These are phyloP conservation scores for Candida odintsovae DNA, from an alignment of 805 yeast species.

Conservation along the genomic window DNA sequence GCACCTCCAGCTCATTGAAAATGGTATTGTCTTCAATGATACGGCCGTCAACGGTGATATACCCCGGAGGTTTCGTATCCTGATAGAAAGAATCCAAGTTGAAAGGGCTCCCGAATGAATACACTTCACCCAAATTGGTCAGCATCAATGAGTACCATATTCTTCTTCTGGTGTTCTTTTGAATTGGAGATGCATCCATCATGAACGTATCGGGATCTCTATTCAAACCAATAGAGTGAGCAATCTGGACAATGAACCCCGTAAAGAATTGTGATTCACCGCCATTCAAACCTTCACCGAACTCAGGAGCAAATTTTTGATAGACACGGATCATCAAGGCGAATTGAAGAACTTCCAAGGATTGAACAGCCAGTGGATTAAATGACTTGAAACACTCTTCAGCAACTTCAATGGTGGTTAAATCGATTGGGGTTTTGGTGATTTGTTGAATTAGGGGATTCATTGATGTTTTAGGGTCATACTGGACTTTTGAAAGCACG, in stretches of 20 bases:
- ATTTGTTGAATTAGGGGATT: background rate
- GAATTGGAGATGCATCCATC: background rate
- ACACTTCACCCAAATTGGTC: conserved; percentile 6
- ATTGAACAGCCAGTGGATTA: conserved; percentile 5
- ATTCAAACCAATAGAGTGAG: conserved; percentile 45
- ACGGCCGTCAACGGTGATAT: background rate
- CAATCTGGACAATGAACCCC: conserved; percentile 47
- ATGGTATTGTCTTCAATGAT: background rate
- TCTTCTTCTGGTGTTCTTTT: conserved; percentile 5
- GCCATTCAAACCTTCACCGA: conserved; percentile 48
- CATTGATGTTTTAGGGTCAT: background rate
- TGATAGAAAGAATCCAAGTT: conserved; percentile 2
- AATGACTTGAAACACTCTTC: conserved; percentile 11
- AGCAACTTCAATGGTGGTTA: conserved; percentile 7
- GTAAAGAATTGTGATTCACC: conserved; percentile 42
- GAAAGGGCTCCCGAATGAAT: conserved; percentile 6
- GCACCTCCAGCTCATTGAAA: background rate
- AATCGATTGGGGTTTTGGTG: conserved; percentile 1
- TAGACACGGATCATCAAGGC: conserved; percentile 43
- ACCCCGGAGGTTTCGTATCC: conserved; percentile 5
- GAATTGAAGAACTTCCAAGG: conserved; percentile 44
- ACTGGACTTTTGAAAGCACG: background rate
- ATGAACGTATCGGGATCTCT: conserved; percentile 38
- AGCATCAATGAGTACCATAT: conserved; percentile 7
- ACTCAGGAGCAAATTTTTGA: conserved; percentile 44